Evolutionary conservation across 1,139 yeast genomes (phyloP), one percentile per base, ranked within the genome.

Genomic region (Suhomyces taliae): DNA sequence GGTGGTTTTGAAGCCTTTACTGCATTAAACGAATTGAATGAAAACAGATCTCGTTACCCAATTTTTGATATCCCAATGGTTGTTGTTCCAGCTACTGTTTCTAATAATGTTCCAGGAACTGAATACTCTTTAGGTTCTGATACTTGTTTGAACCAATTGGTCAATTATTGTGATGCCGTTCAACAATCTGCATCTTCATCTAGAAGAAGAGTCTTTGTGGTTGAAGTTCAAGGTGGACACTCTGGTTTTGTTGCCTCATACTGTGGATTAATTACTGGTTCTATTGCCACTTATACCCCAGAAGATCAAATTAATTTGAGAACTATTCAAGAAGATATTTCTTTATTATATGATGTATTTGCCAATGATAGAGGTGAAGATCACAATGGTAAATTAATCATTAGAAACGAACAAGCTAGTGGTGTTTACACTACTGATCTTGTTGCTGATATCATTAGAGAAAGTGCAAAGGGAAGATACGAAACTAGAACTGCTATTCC

Each of bases 401-500:
- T 93, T 50, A 85, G 95, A 65, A 90, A 90, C 59, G 96, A 88
- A 60, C 79, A 84, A 60, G 95, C 98, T 2, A 86, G 96, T 24
- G 74, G 79, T 50, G 90, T 91, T 31, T 85, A 89, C 65, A 77
- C 91, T 32, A 89, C 98, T 7, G 83, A 87, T 52, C 78, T 87
- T 51, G 78, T 93, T 58, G 90, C 96, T 31, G 85, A 88, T 50
- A 89, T 93, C 53, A 83, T 91, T 59, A 82, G 83, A 55, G 86
- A 87, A 54, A 93, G 90, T 59, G 82, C 90, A 37, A 73, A 79
- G 43, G 86, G 87, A 43, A 76, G 79, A 52, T 93, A 90, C 62
- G 97, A 91, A 61, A 88, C 95, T 15, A 86, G 96, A 67, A 90
- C 96, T 5, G 99, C 99, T 12, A 85, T 91, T 46, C 99, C 99